Base-by-base conservation (phyloP, 2,329 filamentous ascomycete species). In the Samsoniella hepiali region DNA sequence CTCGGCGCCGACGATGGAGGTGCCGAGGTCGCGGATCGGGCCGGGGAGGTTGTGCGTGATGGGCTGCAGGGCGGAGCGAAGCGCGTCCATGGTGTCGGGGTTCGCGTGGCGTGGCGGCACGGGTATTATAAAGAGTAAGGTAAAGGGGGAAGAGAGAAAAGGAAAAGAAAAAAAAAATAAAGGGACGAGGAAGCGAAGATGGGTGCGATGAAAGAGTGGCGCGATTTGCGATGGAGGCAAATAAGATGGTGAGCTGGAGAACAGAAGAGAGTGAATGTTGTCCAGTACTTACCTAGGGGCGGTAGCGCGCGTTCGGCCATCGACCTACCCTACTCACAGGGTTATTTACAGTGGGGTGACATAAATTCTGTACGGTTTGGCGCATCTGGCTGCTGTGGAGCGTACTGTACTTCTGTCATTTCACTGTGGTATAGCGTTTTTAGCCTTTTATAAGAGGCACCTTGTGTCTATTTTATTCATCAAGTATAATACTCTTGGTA, bases 1-100 rank as follows among this genome's bases (percentile, higher is more conserved):
- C 65, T 82, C 78, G 38, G 86, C 81, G 74, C 94, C 93, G 71
- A 99, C 85, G 74, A 99, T 87, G 67, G 89, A 90, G 70, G 89
- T 79, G 72, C 90, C 89, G 57, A 91, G 80, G 77, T 93, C 84
- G 77, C 85, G 86, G 73, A 97, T 83, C 15, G 91, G 91, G 40
- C 80, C 79, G 27, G 93, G 93, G 58, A 95, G 86, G 72, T 84
- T 87, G 71, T 87, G 83, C 58, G 90, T 91, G 72, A 93, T 82
- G 64, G 90, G 89, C 70, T 84, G 84, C 71, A 92, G 81, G 68
- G 80, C 79, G 58, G 81, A 81, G 72, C 85, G 85, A 64, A 89
- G 73, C 67, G 81, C 72, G 71, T 90, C 87, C 87, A 90, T 89
- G 64, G 64, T 74, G 65, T 3, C 8, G 11, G 15, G 66, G 31